Base-by-base conservation (phyloP, 2,329 filamentous ascomycete genomes). In the Alternaria burnsii region DNA sequence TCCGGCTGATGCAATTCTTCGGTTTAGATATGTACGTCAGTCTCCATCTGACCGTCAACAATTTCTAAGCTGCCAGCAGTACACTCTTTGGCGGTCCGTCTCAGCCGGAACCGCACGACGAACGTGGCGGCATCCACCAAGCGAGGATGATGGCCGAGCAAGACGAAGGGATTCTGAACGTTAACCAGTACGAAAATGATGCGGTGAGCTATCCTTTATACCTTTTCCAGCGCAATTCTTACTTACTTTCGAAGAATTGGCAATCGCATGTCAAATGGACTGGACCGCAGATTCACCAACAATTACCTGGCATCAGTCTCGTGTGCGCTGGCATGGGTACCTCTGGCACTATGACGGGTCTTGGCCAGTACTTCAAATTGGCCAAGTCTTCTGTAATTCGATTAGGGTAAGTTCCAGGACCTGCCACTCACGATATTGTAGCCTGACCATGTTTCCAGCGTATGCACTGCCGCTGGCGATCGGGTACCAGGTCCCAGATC, bases 271-370 rank as follows among this genome's bases (percentile, higher is more conserved):
- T 85, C 11, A 82, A 81, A 22, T 88, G 86, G 86, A 88, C 86
- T 0, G 86, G 86, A 0, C 84, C 86, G 0, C 86, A 88, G 62
- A 86, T 88, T 16, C 77, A 83, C 47, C 81, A 77, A 55, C 86
- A 88, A 54, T 69, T 88, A 0, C 86, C 86, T 0, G 80, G 86
- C 46, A 86, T 88, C 59, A 84, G 82, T 34, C 69, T 88, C 2
- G 78, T 88, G 16, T 87, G 85, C 59, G 82, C 84, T 1, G 84
- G 84, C 1, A 84, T 88, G 82, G 86, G 86, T 0, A 88, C 85
- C 0, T 83, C 84, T 1, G 83, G 85, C 2, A 70, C 68, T 1
- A 69, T 63, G 56, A 70, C 68, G 9, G 68, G 68, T 8, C 60
- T 70, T 3, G 68, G 68, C 10, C 68, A 70, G 41, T 70, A 66